phyloP scores from a whole-genome alignment of 2,329 filamentous ascomycete species.

The Alternaria sp. region DNA sequence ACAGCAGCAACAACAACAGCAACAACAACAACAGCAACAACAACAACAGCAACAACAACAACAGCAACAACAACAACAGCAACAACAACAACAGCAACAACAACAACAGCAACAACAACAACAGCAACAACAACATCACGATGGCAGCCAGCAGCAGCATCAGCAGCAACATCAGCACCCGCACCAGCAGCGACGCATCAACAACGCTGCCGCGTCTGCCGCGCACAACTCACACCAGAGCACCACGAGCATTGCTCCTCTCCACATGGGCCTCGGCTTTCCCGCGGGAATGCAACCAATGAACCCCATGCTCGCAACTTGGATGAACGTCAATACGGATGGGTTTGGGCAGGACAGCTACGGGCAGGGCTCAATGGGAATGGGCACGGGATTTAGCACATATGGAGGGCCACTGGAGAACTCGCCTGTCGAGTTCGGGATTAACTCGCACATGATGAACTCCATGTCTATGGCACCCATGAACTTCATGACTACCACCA shows the following conservation, averaged over 20 bases:
- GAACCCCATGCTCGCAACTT: constrained; percentile 52
- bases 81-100: constrained; percentile 29
- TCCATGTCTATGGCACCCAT: constrained; percentile 21
- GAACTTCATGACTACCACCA: constrained; percentile 51
- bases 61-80: constrained; percentile 34
- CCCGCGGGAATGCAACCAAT: constrained; percentile 45
- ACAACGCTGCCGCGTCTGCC: constrained; percentile 39
- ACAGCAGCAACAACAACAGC: constrained; percentile 34
- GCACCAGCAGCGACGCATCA: constrained; percentile 40
- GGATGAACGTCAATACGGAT: constrained; percentile 55
- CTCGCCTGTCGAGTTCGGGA: constrained; percentile 57
- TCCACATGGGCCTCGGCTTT: constrained; percentile 47
- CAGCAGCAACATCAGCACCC: constrained; percentile 35
- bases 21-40: constrained; percentile 29
- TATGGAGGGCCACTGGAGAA: constrained; percentile 55
- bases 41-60: constrained; percentile 35
- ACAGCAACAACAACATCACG: constrained; percentile 31
- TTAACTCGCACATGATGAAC: constrained; percentile 50
- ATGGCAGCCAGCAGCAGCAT: constrained; percentile 22
- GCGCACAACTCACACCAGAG: constrained; percentile 33
- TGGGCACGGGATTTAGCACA: constrained; percentile 51
- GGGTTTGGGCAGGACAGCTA: constrained; percentile 43
- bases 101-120: constrained; percentile 34
- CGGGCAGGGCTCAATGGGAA: constrained; percentile 37
- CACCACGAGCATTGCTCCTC: constrained; percentile 46